Evolutionary conservation across 805 yeast species (phyloP).

Genomic region (Candida berthetii): DNA sequence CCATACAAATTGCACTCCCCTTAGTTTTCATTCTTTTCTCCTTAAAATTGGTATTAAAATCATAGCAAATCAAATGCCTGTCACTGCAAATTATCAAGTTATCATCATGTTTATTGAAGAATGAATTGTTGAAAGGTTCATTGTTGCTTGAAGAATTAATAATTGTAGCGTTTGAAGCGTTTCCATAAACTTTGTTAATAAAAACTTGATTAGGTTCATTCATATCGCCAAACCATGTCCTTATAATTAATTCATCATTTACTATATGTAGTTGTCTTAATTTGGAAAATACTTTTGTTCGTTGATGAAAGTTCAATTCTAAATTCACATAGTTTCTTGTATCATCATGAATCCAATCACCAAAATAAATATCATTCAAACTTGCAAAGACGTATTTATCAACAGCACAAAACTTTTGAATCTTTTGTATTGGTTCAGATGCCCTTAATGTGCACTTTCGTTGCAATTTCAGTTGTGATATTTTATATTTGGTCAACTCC

Average conservation of each 20-base stretch:
- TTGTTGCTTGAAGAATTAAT: background rate
- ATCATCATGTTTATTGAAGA: background rate
- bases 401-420: background rate
- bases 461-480: background rate
- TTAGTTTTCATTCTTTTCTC: background rate
- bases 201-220: conserved; percentile 16
- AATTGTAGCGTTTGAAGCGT: background rate
- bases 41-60: background rate
- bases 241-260: background rate
- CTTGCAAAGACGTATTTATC: background rate
- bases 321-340: background rate
- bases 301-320: conserved; percentile 1
- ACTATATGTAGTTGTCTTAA: conserved; percentile 3
- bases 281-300: conserved; percentile 8
- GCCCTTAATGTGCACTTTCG: background rate
- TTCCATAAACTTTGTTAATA: background rate
- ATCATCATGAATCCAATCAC: background rate
- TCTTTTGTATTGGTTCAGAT: background rate
- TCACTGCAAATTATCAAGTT: conserved; percentile 5
- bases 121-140: conserved; percentile 9
- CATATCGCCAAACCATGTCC: conserved; percentile 16
- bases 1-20: conserved; percentile 15
- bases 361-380: background rate
- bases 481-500: background rate
- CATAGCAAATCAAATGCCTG: background rate